These are phyloP conservation scores for Blastomyces parvus DNA, from an alignment of 2,329 filamentous ascomycete genomes.

Conservation along the genomic window DNA sequence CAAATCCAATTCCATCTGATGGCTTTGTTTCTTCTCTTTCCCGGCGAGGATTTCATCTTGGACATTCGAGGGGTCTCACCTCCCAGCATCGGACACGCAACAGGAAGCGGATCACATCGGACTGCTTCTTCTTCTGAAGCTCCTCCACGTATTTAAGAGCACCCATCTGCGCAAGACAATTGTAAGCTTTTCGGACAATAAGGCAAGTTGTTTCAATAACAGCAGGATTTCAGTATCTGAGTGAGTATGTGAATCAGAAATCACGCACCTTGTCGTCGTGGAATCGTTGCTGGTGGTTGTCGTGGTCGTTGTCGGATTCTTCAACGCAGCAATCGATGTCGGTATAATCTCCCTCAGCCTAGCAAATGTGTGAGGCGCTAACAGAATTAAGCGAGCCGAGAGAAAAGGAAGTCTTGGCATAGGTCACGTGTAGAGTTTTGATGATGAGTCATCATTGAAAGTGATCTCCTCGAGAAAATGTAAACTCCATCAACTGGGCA, in stretches of 20 bases:
- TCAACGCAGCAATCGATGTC: constrained; percentile 22
- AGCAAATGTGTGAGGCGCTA: constrained; percentile 36
- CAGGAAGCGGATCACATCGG: constrained; percentile 99
- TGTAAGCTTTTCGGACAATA: neutral
- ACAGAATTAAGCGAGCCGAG: constrained; percentile 31
- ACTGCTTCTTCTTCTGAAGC: constrained; percentile 99
- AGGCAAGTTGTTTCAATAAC: neutral
- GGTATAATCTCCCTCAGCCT: constrained; percentile 11
- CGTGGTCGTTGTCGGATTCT: constrained; percentile 32
- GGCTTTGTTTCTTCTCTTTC: constrained; percentile 3
- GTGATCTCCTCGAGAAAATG: no score
- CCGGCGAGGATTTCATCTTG: constrained; percentile 6
- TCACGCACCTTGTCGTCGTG: constrained; percentile 38
- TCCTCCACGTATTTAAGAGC: constrained; percentile 99
- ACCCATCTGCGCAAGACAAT: constrained; percentile 62
- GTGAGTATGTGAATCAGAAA: neutral
- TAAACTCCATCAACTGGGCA: no score
- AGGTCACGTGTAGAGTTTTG: constrained; percentile 15
- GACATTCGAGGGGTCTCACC: constrained; percentile 43
- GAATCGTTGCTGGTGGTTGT: constrained; percentile 36
- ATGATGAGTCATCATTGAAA: neutral
- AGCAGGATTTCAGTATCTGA: neutral
- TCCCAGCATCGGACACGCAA: constrained; percentile 99
- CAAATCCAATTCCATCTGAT: neutral
- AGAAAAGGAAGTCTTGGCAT: constrained; percentile 10